phyloP scores from a whole-genome alignment of 495 filamentous ascomycete genomes.

The Neurospora africana region DNA sequence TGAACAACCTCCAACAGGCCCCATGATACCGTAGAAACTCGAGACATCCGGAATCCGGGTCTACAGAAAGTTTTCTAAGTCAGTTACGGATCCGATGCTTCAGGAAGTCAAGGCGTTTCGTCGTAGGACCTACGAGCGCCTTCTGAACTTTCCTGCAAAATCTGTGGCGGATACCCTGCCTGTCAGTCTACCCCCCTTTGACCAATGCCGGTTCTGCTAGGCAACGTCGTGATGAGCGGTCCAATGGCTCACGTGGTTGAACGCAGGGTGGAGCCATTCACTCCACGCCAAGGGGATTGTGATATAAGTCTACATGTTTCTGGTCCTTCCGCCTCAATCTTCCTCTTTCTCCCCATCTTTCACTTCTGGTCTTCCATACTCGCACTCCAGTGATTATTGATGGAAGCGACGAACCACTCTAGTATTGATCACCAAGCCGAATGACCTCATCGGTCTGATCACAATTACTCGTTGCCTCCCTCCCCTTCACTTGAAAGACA shows the following conservation, averaged over 20 bases:
- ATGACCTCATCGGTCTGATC: neutral
- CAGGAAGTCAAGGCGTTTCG: neutral
- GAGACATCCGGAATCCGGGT: neutral
- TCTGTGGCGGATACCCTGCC: neutral
- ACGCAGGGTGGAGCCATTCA: neutral
- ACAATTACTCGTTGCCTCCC: neutral
- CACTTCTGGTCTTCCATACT: neutral
- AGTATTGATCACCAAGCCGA: neutral
- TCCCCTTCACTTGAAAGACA: neutral
- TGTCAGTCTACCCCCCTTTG: neutral
- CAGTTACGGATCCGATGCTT: too few species aligned
- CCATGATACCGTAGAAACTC: neutral
- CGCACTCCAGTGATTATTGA: neutral
- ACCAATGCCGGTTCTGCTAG: neutral
- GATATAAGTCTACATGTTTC: neutral
- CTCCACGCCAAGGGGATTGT: neutral
- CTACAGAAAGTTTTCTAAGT: neutral
- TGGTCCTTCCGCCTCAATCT: neutral
- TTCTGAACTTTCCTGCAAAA: neutral
- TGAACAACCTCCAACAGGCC: neutral
- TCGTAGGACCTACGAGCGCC: neutral
- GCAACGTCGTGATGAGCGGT: neutral
- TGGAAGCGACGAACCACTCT: neutral
- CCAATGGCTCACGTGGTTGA: neutral
- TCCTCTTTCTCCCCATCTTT: neutral